A percentile compares a stretch with the other conserved stretches of the same genome.
phyloP scores from a whole-genome alignment of 2,329 filamentous ascomycete species.

The Penicillium expansum region DNA sequence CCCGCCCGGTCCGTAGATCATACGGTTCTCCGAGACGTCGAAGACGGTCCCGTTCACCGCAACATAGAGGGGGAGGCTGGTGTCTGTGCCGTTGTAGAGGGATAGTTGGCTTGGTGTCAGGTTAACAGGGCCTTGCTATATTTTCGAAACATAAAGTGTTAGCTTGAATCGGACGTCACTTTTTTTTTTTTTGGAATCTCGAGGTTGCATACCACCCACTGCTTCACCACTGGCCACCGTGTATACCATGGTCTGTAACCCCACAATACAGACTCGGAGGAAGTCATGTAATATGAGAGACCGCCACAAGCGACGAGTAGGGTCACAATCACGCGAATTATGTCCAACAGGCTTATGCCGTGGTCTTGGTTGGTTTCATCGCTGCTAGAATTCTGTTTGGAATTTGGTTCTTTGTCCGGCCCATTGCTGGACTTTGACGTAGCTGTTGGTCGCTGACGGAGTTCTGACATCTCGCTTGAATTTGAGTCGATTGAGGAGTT shows the following conservation, averaged over 20 bases:
- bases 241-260: conserved; percentile 64
- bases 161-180: not conserved
- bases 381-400: conserved; percentile 13
- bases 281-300: conserved; percentile 73
- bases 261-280: conserved; percentile 69
- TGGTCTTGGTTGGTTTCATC: conserved; percentile 21
- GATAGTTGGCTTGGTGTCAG: conserved; percentile 74
- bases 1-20: conserved; percentile 74
- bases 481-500: not conserved
- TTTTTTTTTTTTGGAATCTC: not conserved
- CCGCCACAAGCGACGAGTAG: conserved; percentile 64
- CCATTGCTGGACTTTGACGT: conserved; percentile 11
- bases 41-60: conserved; percentile 71
- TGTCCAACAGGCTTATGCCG: conserved; percentile 56
- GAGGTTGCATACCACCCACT: conserved; percentile 55
- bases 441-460: conserved; percentile 30
- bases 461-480: conserved; percentile 27
- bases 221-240: conserved; percentile 57
- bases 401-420: conserved; percentile 7
- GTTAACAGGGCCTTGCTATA: conserved; percentile 56
- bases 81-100: conserved; percentile 73
- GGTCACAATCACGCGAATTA: conserved; percentile 67
- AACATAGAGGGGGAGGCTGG: conserved; percentile 76
- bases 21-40: conserved; percentile 57
- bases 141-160: not conserved